Evolutionary conservation across 148 eudicot species (phyloP).

Genomic region (Chenopodium formosanum): DNA sequence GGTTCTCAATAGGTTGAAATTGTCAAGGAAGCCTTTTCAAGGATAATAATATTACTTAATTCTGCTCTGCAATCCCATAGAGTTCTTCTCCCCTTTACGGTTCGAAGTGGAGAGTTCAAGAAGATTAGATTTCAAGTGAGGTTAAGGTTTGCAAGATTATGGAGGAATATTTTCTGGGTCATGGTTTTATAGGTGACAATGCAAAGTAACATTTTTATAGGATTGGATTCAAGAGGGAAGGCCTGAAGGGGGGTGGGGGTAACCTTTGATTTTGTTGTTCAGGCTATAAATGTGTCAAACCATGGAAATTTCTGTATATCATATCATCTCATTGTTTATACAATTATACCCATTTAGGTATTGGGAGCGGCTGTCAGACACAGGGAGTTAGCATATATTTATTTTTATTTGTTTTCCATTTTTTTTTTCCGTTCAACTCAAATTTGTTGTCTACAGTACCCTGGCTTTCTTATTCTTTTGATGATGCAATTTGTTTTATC

Average conservation of each 20-base stretch:
- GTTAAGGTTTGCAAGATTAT: background rate
- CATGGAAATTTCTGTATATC: background rate
- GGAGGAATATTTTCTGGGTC: background rate
- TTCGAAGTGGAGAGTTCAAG: background rate
- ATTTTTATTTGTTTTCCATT: too few relatives aligned
- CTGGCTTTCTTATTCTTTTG: too few relatives aligned
- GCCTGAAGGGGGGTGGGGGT: too few relatives aligned
- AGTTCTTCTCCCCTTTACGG: background rate
- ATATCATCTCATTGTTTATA: too few relatives aligned
- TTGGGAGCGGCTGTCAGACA: background rate
- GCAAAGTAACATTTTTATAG: too few relatives aligned
- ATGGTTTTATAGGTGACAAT: background rate
- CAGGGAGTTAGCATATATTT: background rate
- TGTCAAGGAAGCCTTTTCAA: background rate
- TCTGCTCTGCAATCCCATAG: background rate
- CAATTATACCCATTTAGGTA: background rate
- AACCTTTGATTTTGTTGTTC: too few relatives aligned
- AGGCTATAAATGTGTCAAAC: background rate
- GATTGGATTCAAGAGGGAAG: too few relatives aligned
- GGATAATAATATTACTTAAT: too few relatives aligned
- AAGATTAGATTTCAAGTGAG: background rate
- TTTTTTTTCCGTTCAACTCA: background rate
- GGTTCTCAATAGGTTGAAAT: background rate
- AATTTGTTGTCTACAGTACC: background rate
- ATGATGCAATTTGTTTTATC: background rate